Evolutionary conservation across 164 flowering plant species (phyloP).

Genomic region (Protea cynaroides): DNA sequence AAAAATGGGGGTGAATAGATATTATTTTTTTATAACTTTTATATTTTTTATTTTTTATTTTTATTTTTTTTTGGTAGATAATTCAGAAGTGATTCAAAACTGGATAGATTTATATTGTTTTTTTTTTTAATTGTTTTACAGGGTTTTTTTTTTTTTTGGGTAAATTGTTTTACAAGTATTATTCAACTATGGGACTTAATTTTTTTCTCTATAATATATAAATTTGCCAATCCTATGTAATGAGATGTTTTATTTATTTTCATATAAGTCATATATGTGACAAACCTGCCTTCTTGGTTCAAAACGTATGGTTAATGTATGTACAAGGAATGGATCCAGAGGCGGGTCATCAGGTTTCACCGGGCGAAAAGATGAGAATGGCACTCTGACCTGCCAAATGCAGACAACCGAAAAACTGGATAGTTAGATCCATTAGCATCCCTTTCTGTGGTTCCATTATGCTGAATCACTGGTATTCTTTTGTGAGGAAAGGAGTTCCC

Average conservation of each 20-base stretch:
- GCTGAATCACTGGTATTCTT: neutral
- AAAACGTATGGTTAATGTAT: slow-evolving; percentile 89
- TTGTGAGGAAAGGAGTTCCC: slow-evolving; percentile 8
- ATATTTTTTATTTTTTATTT: neutral
- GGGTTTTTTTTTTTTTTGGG: too few relatives aligned
- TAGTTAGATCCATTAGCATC: neutral
- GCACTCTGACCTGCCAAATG: slow-evolving; percentile 69
- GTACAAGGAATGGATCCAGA: slow-evolving; percentile 91
- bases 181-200: neutral
- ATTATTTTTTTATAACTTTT: neutral
- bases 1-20: neutral
- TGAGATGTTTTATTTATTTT: neutral
- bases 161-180: too few relatives aligned
- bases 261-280: slow-evolving; percentile 4
- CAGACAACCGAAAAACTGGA: neutral
- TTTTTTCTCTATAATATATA: neutral
- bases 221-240: neutral
- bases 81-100: too few relatives aligned
- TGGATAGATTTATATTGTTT: too few relatives aligned
- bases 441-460: neutral
- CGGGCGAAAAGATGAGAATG: slow-evolving; percentile 84
- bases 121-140: too few relatives aligned
- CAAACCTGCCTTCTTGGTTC: slow-evolving; percentile 95
- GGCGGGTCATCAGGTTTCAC: slow-evolving; percentile 96
- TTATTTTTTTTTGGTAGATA: too few relatives aligned